Percentiles rank a stretch among this genome's conserved stretches.
These are phyloP conservation scores for Phytophthora colocasiae DNA, from an alignment of 352 stramenopile genomes.

Conservation along the genomic window DNA sequence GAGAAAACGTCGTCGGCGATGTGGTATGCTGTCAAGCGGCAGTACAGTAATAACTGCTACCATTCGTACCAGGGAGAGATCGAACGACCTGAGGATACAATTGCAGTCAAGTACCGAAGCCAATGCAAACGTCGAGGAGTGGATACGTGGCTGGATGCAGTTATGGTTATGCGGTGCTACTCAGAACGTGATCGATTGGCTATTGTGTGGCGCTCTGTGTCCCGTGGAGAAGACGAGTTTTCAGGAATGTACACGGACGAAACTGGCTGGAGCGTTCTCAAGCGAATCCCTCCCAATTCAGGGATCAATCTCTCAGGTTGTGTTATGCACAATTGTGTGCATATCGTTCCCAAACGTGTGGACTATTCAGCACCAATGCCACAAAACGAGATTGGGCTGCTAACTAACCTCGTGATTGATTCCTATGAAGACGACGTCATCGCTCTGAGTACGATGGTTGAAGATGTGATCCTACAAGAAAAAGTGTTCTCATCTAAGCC, in stretches of 20 bases:
- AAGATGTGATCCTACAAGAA: slow-evolving; percentile 61
- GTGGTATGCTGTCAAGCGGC: slow-evolving; percentile 47
- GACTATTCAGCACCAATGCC: slow-evolving; percentile 15
- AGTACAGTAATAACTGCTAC: slow-evolving; percentile 47
- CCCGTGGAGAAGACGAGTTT: slow-evolving; percentile 44
- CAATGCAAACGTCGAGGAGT: slow-evolving; percentile 33
- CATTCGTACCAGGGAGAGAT: slow-evolving; percentile 33
- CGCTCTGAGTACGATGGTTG: slow-evolving; percentile 52
- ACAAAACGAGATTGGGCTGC: slow-evolving; percentile 44
- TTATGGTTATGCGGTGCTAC: slow-evolving; percentile 60
- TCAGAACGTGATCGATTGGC: slow-evolving; percentile 52
- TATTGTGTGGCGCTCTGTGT: slow-evolving; percentile 61
- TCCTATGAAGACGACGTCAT: slow-evolving; percentile 63
- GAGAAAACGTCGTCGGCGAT: slow-evolving; percentile 35
- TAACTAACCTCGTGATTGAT: slow-evolving; percentile 65
- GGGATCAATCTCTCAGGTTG: slow-evolving; percentile 24
- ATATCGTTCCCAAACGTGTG: slow-evolving; percentile 47
- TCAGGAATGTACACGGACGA: slow-evolving; percentile 65
- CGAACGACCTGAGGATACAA: slow-evolving; percentile 40
- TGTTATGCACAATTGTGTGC: slow-evolving; percentile 58
- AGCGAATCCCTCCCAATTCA: slow-evolving; percentile 40
- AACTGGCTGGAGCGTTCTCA: slow-evolving; percentile 68
- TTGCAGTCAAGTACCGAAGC: slow-evolving; percentile 50
- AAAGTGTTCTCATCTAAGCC: neutral
- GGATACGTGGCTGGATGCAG: slow-evolving; percentile 41